phyloP scores from a whole-genome alignment of 2,329 filamentous ascomycete genomes.

The Phialophora expanda region DNA sequence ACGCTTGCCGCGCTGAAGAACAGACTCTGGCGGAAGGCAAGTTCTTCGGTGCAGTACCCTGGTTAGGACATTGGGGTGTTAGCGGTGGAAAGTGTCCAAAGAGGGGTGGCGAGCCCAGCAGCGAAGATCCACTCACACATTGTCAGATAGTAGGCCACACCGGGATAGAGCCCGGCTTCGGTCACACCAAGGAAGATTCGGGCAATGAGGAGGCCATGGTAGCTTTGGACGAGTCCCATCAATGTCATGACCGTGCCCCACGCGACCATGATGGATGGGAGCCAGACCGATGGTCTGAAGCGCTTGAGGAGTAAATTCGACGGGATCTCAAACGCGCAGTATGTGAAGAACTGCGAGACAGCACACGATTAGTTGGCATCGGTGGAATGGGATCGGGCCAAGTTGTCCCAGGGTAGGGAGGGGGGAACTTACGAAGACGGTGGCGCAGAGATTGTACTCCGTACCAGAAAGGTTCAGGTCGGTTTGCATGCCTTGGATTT shows the following conservation, averaged over 20 bases:
- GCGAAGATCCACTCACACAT: slow-evolving; percentile 42
- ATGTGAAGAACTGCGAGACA: slow-evolving; percentile 53
- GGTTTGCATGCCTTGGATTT: slow-evolving; percentile 66
- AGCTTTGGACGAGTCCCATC: slow-evolving; percentile 53
- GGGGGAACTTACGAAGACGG: slow-evolving; percentile 59
- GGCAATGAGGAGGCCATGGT: slow-evolving; percentile 44
- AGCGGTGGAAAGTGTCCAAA: background rate
- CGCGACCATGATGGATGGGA: slow-evolving; percentile 45
- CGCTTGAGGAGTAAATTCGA: slow-evolving; percentile 67
- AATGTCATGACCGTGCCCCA: slow-evolving; percentile 57
- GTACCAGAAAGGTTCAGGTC: slow-evolving; percentile 53
- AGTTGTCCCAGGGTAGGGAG: background rate
- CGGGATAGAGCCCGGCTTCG: slow-evolving; percentile 51
- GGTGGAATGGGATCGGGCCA: background rate
- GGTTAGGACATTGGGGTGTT: background rate
- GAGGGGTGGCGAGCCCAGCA: background rate
- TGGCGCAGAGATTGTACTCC: slow-evolving; percentile 53
- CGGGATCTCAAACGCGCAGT: slow-evolving; percentile 65
- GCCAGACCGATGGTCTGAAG: slow-evolving; percentile 32
- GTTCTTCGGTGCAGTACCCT: slow-evolving; percentile 50
- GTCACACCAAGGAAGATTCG: slow-evolving; percentile 54
- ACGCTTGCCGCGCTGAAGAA: slow-evolving; percentile 56
- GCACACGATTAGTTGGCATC: background rate
- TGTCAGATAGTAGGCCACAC: slow-evolving; percentile 52
- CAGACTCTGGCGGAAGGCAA: slow-evolving; percentile 52